These are phyloP conservation scores for Lodderomyces margitis DNA, from an alignment of 1,139 yeast species.

Conservation along the genomic window DNA sequence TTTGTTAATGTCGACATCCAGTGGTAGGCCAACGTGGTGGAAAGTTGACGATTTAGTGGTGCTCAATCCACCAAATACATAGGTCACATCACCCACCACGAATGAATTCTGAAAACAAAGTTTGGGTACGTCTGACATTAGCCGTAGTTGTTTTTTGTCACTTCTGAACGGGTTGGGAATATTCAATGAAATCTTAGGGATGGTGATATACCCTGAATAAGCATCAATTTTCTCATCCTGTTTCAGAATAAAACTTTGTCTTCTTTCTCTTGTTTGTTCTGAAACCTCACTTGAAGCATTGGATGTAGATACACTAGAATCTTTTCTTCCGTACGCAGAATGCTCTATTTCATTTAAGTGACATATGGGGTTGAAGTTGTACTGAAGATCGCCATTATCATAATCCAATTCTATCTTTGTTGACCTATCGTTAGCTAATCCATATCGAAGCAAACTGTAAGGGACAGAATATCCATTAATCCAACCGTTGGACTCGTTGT, in stretches of 20 bases:
- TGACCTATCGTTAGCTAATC: slow-evolving; percentile 14
- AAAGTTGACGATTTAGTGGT: slow-evolving; percentile 22
- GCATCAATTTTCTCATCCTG: slow-evolving; percentile 19
- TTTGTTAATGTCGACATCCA: slow-evolving; percentile 25
- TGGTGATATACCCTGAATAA: slow-evolving; percentile 31
- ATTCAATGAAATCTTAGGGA: slow-evolving; percentile 30
- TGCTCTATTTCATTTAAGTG: slow-evolving; percentile 26
- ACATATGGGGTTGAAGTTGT: slow-evolving; percentile 26
- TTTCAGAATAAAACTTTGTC: background rate
- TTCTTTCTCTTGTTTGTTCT: background rate
- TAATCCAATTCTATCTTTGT: slow-evolving; percentile 18
- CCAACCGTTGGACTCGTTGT: slow-evolving; percentile 21
- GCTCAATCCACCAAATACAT: slow-evolving; percentile 40
- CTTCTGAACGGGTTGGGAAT: slow-evolving; percentile 18
- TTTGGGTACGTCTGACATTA: slow-evolving; percentile 23
- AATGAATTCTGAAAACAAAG: slow-evolving; percentile 36
- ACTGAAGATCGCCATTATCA: slow-evolving; percentile 19
- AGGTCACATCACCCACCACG: slow-evolving; percentile 32
- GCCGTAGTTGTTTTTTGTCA: slow-evolving; percentile 12
- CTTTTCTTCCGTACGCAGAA: slow-evolving; percentile 12
- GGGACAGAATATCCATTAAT: slow-evolving; percentile 31
- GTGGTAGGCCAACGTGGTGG: slow-evolving; percentile 36
- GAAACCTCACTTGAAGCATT: background rate
- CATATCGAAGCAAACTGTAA: slow-evolving; percentile 26
- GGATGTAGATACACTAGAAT: slow-evolving; percentile 9